Percentiles rank a stretch among this genome's conserved stretches.
Evolutionary conservation across 441 rosid species (phyloP).

Genomic region (Daphne laureola): DNA sequence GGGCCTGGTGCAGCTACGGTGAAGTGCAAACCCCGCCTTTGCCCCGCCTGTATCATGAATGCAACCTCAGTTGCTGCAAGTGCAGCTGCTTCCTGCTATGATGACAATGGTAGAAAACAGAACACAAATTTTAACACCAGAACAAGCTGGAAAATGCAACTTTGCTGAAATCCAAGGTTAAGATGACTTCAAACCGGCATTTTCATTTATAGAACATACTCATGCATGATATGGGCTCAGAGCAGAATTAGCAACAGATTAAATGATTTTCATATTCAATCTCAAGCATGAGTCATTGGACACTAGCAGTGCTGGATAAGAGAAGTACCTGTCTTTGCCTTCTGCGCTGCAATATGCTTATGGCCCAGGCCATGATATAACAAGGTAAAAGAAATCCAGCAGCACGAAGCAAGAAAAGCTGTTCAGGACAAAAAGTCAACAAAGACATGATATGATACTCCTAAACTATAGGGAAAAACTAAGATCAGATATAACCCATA

Average conservation of each 20-base stretch:
- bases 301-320: too few relatives aligned
- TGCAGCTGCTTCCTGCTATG: conserved; percentile 77
- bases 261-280: too few relatives aligned
- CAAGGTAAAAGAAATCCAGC: conserved; percentile 94
- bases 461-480: conserved; percentile 7
- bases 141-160: background rate
- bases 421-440: conserved; percentile 11
- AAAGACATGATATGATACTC: conserved; percentile 5
- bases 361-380: conserved; percentile 99
- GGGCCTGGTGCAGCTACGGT: conserved; percentile 58
- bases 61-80: conserved; percentile 80
- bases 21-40: conserved; percentile 58
- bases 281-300: too few relatives aligned
- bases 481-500: conserved; percentile 21
- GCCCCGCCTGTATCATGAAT: conserved; percentile 83
- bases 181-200: too few relatives aligned
- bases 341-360: conserved; percentile 82
- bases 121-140: background rate
- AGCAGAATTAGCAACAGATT: too few relatives aligned
- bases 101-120: background rate
- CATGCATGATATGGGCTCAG: too few relatives aligned
- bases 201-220: too few relatives aligned
- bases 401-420: conserved; percentile 84
- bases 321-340: conserved; percentile 80
- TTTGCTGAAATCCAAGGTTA: too few relatives aligned